Base-by-base conservation (phyloP, 805 yeast genomes). In the Candida germanica region DNA sequence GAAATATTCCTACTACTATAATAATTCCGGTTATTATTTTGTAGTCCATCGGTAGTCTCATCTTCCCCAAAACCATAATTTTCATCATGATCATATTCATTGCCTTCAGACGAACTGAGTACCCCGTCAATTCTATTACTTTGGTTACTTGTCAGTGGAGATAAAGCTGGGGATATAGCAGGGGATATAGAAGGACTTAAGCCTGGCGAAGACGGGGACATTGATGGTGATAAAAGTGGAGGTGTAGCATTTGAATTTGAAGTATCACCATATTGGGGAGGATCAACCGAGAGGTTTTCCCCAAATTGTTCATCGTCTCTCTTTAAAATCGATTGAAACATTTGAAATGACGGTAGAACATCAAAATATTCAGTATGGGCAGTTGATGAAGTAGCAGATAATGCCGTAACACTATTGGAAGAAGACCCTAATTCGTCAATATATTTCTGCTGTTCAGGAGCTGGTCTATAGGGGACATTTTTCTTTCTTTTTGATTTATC, bases 311-410 rank as follows among this genome's bases (percentile, higher is more conserved):
- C 45, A 36, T 61, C 66, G 51, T 71, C 50, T 53, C 77, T 36
- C 50, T 66, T 43, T 59, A 71, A 45, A 49, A 71, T 57, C 47
- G 73, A 70, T 46, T 76, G 79, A 48, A 77, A 79, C 80, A 81
- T 76, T 43, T 80, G 83, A 49, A 80, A 81, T 0, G 86, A 78
- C 0, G 87, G 88, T 23, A 81, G 53, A 2, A 80, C 73, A 46
- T 80, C 86, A 33, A 77, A 68, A 39, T 63, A 61, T 32, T 62
- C 63, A 2, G 68, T 61, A 31, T 59, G 63, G 1, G 65, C 48
- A 21, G 51, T 47, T 4, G 65, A 52, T 6, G 56, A 43, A 2
- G 50, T 40, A 5, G 58, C 48, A 1, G 56, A 48, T 5, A 57
- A 32, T 6, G 58, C 42, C 4, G 51, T 35, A 3, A 47, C 42